phyloP scores from a whole-genome alignment of 192 early-diverging fungal species.

The Umbelopsis sp. region DNA sequence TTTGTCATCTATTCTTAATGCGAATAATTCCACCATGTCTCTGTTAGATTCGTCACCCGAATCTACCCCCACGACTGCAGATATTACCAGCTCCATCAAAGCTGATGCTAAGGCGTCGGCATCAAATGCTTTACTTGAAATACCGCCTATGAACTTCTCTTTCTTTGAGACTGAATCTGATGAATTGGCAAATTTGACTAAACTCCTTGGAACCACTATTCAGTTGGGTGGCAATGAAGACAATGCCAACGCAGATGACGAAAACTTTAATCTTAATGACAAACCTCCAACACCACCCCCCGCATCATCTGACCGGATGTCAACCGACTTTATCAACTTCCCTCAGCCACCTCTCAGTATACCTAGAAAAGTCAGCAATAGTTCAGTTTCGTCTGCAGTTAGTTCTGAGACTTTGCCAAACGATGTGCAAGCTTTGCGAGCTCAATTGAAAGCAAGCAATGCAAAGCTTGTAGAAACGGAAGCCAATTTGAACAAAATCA shows the following conservation, averaged over 20 bases:
- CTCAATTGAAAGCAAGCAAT: constrained; percentile 31
- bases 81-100: neutral
- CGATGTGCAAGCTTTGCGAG: constrained; percentile 14
- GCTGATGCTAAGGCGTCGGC: neutral
- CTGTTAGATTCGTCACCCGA: constrained; percentile 23
- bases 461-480: constrained; percentile 30
- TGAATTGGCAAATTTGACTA: constrained; percentile 40
- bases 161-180: constrained; percentile 42
- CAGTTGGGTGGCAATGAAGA: constrained; percentile 10
- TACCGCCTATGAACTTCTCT: constrained; percentile 36
- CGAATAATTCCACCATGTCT: constrained; percentile 22
- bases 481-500: constrained; percentile 38
- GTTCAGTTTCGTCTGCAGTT: neutral
- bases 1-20: neutral
- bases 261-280: constrained; percentile 13
- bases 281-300: constrained; percentile 27
- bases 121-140: neutral
- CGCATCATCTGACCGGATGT: constrained; percentile 11
- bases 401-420: neutral
- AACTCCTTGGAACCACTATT: constrained; percentile 33
- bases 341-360: constrained; percentile 25
- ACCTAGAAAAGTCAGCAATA: constrained; percentile 23
- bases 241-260: neutral
- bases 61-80: neutral
- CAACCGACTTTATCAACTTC: constrained; percentile 19